Conservation (phyloP, 495 filamentous ascomycete genomes). For the Mytilinidion resinicola region DNA sequence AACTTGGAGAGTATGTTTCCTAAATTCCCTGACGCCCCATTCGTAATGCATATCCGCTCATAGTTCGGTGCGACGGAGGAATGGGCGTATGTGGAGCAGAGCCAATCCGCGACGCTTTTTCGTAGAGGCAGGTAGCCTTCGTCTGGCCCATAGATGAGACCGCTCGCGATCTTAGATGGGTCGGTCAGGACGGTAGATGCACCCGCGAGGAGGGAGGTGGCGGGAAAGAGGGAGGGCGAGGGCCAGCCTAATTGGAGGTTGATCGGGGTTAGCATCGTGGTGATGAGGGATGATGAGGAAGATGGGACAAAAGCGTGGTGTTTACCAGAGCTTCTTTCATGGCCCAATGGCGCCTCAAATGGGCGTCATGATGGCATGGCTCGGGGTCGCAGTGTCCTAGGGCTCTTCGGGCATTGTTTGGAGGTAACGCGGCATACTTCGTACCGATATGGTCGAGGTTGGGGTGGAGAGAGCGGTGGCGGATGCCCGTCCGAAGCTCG, state of each 20-base stretch:
- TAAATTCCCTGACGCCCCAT: constrained; percentile 7
- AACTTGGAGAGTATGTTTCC: constrained; percentile 2
- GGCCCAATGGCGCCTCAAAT: no score
- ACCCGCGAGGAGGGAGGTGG: background rate
- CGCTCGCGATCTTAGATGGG: background rate
- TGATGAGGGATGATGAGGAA: background rate
- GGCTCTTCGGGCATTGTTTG: no score
- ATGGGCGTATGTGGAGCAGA: background rate
- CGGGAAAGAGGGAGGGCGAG: constrained; percentile 1
- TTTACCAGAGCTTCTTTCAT: no score
- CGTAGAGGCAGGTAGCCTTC: constrained; percentile 5
- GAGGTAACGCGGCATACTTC: no score
- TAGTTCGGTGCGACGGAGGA: background rate
- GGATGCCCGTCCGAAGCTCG: no score
- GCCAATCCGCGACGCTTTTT: constrained; percentile 5
- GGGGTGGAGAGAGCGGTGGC: no score
- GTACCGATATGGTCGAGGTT: no score
- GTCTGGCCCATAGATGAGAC: constrained; percentile 5
- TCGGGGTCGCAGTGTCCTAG: no score
- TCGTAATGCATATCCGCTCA: constrained; percentile 7
- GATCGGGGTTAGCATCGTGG: background rate
- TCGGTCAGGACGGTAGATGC: constrained; percentile 5
- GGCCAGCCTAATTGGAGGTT: constrained; percentile 13
- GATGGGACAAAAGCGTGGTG: background rate
- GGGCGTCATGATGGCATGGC: no score